Conservation (phyloP, 2,329 filamentous ascomycete species). For the Pezicula radicicola region DNA sequence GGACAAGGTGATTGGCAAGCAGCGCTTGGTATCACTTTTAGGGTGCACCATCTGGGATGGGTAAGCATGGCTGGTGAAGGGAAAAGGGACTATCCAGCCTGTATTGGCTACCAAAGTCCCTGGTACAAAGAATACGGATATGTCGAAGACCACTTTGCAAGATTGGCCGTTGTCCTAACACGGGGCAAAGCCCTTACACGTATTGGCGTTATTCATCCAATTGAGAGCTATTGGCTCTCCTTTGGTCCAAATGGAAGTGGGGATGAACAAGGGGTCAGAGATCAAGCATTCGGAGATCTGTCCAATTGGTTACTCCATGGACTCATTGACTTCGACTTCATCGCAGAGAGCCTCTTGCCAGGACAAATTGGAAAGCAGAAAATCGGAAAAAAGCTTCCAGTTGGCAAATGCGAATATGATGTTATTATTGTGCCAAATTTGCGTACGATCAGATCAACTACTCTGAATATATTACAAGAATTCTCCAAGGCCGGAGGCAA, state of each 20-base stretch:
- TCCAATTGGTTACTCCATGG: constrained; percentile 26
- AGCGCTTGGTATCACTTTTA: constrained; percentile 29
- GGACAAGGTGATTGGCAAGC: constrained; percentile 32
- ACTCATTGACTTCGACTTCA: constrained; percentile 32
- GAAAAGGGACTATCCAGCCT: constrained; percentile 30
- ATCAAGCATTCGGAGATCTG: constrained; percentile 24
- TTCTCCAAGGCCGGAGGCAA: constrained; percentile 22
- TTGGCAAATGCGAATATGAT: constrained; percentile 29
- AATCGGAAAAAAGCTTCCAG: constrained; percentile 12
- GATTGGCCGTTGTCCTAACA: constrained; percentile 28
- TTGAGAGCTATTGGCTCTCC: constrained; percentile 31
- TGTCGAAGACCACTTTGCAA: constrained; percentile 30
- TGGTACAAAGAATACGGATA: constrained; percentile 31
- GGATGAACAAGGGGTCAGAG: constrained; percentile 21
- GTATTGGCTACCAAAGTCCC: constrained; percentile 29
- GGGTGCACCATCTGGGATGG: constrained; percentile 30
- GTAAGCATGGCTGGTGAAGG: constrained; percentile 31
- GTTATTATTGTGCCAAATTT: constrained; percentile 28
- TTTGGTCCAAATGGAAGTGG: constrained; percentile 26
- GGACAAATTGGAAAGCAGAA: constrained; percentile 10
- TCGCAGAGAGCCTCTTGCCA: constrained; percentile 28
- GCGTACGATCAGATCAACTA: constrained; percentile 28
- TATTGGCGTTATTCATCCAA: constrained; percentile 30
- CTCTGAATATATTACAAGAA: constrained; percentile 18
- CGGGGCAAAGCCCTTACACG: constrained; percentile 26